Percentiles rank a stretch among this genome's conserved stretches.
phyloP scores from a whole-genome alignment of 2,329 filamentous ascomycete species.

The Botrytis porri region DNA sequence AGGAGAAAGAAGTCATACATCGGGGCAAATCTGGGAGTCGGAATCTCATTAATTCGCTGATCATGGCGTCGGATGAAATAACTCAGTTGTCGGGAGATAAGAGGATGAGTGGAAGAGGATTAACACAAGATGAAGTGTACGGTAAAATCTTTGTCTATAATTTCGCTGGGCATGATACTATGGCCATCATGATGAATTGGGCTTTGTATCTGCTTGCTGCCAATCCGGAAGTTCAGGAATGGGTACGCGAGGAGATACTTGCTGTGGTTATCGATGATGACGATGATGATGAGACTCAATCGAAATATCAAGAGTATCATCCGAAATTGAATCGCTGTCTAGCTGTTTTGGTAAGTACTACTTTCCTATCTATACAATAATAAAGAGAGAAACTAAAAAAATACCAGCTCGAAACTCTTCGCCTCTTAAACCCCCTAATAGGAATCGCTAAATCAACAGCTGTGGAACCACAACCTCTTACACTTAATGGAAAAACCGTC shows the following conservation, averaged over 20 bases:
- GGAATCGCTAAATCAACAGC: background rate
- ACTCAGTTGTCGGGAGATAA: background rate
- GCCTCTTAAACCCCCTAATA: background rate
- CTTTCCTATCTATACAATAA: background rate
- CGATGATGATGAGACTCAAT: conserved; percentile 25
- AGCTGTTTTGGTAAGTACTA: conserved; percentile 38
- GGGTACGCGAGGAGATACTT: conserved; percentile 29
- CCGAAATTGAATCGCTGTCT: conserved; percentile 44
- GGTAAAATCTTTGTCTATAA: conserved; percentile 39
- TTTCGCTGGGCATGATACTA: conserved; percentile 38
- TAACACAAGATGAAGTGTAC: conserved; percentile 39
- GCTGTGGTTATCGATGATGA: conserved; percentile 29
- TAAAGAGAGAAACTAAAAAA: background rate
- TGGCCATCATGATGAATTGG: conserved; percentile 35
- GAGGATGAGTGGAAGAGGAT: background rate
- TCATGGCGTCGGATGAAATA: background rate
- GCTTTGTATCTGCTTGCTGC: conserved; percentile 32
- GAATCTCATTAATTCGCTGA: background rate
- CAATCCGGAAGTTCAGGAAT: conserved; percentile 24
- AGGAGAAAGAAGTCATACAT: background rate
- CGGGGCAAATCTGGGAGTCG: background rate
- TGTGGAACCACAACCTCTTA: background rate
- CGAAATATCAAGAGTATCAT: conserved; percentile 41
- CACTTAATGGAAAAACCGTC: background rate
- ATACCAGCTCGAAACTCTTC: conserved; percentile 9